Conservation (phyloP, 169 alveolate species). For the Besnoitia besnoiti region DNA sequence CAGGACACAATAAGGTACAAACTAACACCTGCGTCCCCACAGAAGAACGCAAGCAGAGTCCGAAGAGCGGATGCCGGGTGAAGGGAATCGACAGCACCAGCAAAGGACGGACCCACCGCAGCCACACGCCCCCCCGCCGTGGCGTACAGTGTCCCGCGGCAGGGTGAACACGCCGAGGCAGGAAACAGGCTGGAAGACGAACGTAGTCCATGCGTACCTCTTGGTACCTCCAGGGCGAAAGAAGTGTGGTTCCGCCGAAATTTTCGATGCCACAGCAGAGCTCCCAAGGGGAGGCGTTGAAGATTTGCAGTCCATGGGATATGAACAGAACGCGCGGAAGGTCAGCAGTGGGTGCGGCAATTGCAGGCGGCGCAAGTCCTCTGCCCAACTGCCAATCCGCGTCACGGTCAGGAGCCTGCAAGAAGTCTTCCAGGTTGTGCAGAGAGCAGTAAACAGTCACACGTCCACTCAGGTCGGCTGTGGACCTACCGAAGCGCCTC, state of each 20-base stretch:
- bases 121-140: background rate
- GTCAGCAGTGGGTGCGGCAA: background rate
- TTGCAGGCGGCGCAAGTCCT: background rate
- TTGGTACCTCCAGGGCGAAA: background rate
- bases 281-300: background rate
- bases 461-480: background rate
- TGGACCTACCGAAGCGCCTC: background rate
- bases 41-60: background rate
- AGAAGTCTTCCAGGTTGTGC: background rate
- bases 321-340: slow-evolving; percentile 4
- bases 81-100: background rate
- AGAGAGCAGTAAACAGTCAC: background rate
- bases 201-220: background rate
- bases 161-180: background rate
- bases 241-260: slow-evolving; percentile 7
- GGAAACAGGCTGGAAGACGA: background rate
- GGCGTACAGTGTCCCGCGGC: too few species aligned
- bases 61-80: background rate
- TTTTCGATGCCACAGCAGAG: slow-evolving; percentile 17
- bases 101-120: background rate
- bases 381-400: background rate
- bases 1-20: too few species aligned
- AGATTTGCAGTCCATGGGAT: background rate
- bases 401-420: background rate
- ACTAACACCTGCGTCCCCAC: background rate